A percentile compares a stretch with the other conserved stretches of the same genome.
Evolutionary conservation across 805 yeast genomes (phyloP).

Genomic region (Kuraishia molischiana): DNA sequence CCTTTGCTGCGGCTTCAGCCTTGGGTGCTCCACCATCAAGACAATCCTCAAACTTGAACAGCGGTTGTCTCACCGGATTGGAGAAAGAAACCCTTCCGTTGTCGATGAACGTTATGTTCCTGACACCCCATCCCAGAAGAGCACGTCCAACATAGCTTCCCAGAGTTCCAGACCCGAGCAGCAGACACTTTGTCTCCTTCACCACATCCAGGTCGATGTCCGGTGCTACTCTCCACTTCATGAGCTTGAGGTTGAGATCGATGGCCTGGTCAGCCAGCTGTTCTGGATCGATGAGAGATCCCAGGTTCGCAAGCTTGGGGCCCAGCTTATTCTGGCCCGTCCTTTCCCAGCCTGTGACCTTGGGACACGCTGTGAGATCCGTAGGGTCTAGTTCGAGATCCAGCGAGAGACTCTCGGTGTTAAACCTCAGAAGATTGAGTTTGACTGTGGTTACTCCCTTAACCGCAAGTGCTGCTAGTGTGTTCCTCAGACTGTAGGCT

Average conservation of each 20-base stretch:
- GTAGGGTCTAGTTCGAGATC: slow-evolving; percentile 10
- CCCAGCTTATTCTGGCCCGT: slow-evolving; percentile 61
- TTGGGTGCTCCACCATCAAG: slow-evolving; percentile 65
- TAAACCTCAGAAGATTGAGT: slow-evolving; percentile 28
- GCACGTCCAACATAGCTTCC: slow-evolving; percentile 89
- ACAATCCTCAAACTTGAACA: slow-evolving; percentile 77
- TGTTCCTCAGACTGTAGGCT: slow-evolving; percentile 14
- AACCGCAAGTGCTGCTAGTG: slow-evolving; percentile 17
- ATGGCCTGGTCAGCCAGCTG: slow-evolving; percentile 87
- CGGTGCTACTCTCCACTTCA: slow-evolving; percentile 97
- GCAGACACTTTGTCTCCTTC: slow-evolving; percentile 49
- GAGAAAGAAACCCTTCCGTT: slow-evolving; percentile 83
- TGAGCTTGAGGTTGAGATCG: slow-evolving; percentile 78
- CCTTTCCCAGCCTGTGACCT: slow-evolving; percentile 85
- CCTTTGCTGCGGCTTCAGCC: slow-evolving; percentile 68
- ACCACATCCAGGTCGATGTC: slow-evolving; percentile 60
- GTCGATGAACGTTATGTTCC: slow-evolving; percentile 80
- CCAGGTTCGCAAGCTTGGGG: slow-evolving; percentile 79
- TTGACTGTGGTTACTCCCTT: slow-evolving; percentile 24
- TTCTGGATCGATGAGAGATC: slow-evolving; percentile 69
- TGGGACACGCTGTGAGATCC: slow-evolving; percentile 18
- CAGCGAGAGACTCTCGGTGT: slow-evolving; percentile 17
- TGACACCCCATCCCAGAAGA: slow-evolving; percentile 90
- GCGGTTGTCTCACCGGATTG: slow-evolving; percentile 92
- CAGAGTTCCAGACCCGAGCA: slow-evolving; percentile 94